Conservation (phyloP, 768 basidiomycete genomes). For the Lentinus brumalis region DNA sequence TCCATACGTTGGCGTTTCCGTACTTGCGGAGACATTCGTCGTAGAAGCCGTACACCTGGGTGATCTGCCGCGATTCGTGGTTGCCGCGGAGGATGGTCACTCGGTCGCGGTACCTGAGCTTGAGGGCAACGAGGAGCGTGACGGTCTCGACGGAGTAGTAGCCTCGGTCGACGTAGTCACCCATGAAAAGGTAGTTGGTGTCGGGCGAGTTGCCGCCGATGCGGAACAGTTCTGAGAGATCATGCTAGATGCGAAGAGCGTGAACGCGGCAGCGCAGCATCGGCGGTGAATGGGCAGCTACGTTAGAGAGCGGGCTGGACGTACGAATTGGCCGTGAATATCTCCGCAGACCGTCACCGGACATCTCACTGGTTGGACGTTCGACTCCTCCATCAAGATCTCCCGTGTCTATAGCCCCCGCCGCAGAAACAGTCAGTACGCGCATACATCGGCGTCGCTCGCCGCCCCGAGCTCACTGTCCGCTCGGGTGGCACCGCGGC, state of each 20-base stretch:
- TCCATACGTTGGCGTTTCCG: slow-evolving; percentile 99
- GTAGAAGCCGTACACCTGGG: slow-evolving; percentile 99
- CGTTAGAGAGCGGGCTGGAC: slow-evolving; percentile 41
- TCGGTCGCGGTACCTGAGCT: slow-evolving; percentile 96
- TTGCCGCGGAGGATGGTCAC: slow-evolving; percentile 98
- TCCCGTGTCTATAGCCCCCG: slow-evolving; percentile 76
- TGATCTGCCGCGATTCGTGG: slow-evolving; percentile 99
- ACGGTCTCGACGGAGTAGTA: slow-evolving; percentile 99
- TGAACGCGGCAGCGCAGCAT: slow-evolving; percentile 8
- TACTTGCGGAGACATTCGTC: slow-evolving; percentile 99
- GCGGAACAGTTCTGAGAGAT: slow-evolving; percentile 97
- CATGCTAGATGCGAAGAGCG: slow-evolving; percentile 66
- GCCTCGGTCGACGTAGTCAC: slow-evolving; percentile 98
- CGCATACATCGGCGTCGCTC: slow-evolving; percentile 9
- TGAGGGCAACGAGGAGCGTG: slow-evolving; percentile 93
- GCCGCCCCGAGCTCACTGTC: neutral
- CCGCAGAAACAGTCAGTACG: slow-evolving; percentile 12
- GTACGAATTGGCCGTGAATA: slow-evolving; percentile 99
- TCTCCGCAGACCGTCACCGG: slow-evolving; percentile 99
- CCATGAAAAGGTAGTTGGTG: slow-evolving; percentile 99
- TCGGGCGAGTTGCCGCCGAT: slow-evolving; percentile 99
- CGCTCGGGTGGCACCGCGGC: slow-evolving; percentile 25
- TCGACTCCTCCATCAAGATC: slow-evolving; percentile 98
- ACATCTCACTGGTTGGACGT: slow-evolving; percentile 97
- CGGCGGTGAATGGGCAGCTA: slow-evolving; percentile 13